phyloP scores from a whole-genome alignment of 2,329 filamentous ascomycete species.

The Penicillium griseofulvum region DNA sequence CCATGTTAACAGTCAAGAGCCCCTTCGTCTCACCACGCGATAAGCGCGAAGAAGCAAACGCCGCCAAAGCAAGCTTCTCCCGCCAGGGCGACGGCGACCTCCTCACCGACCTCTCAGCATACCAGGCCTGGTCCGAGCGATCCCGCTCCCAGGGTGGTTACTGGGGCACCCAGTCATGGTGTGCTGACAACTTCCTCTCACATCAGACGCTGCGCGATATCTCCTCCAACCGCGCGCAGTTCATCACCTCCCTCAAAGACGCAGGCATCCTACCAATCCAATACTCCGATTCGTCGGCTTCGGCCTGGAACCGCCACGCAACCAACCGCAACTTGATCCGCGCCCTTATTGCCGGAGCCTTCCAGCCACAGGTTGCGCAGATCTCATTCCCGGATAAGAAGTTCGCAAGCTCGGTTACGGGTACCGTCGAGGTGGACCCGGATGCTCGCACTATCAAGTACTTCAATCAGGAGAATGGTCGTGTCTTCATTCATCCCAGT shows the following conservation, averaged over 20 bases:
- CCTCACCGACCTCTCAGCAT: conserved; percentile 80
- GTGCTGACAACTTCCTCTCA: conserved; percentile 80
- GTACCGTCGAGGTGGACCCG: conserved; percentile 87
- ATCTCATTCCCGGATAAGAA: conserved; percentile 96
- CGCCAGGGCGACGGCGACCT: conserved; percentile 74
- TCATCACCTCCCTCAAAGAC: conserved; percentile 79
- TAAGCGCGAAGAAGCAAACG: conserved; percentile 76
- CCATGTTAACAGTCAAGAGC: conserved; percentile 83
- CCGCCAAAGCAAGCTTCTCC: conserved; percentile 71
- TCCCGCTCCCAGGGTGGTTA: conserved; percentile 46
- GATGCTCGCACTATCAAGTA: conserved; percentile 91
- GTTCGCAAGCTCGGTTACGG: conserved; percentile 80
- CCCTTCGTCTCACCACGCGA: conserved; percentile 84
- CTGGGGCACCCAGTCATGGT: conserved; percentile 63
- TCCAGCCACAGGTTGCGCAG: conserved; percentile 81
- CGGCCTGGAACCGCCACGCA: conserved; percentile 31
- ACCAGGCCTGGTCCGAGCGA: conserved; percentile 75
- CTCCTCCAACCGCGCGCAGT: conserved; percentile 78
- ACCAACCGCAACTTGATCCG: conserved; percentile 57
- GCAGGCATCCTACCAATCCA: conserved; percentile 70
- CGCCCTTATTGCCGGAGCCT: conserved; percentile 69
- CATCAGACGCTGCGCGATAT: conserved; percentile 85
- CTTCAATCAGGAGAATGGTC: conserved; percentile 78
- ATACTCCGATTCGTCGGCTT: conserved; percentile 33
- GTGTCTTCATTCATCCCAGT: conserved; percentile 89